Evolutionary conservation across 768 basidiomycete genomes (phyloP).

Genomic region (Boletellus emodensis): DNA sequence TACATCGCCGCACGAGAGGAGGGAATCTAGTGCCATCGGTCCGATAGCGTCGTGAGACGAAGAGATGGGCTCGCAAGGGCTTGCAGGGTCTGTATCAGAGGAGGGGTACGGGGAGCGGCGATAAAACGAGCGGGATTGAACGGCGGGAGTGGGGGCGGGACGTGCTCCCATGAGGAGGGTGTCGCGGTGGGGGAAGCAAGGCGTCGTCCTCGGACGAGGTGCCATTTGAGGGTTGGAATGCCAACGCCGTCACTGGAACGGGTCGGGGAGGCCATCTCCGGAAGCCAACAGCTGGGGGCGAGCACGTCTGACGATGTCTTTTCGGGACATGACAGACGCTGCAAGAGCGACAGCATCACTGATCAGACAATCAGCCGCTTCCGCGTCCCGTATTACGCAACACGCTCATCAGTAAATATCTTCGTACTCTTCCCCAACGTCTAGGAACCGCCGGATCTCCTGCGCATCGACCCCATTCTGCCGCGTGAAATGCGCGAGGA

Average conservation of each 20-base stretch:
- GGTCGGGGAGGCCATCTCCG: constrained; percentile 11
- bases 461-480: constrained; percentile 53
- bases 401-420: constrained; percentile 46
- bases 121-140: neutral
- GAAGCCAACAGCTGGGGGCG: constrained; percentile 6
- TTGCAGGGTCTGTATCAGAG: neutral
- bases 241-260: neutral
- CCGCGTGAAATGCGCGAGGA: constrained; percentile 62
- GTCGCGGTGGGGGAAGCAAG: constrained; percentile 4
- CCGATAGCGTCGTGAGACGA: neutral
- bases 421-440: constrained; percentile 71
- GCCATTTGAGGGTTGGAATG: constrained; percentile 22
- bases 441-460: constrained; percentile 65
- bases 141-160: neutral
- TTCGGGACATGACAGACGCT: constrained; percentile 15
- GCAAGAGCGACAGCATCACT: constrained; percentile 1
- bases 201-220: neutral
- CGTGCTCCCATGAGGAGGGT: neutral
- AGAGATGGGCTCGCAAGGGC: neutral
- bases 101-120: neutral
- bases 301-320: constrained; percentile 15
- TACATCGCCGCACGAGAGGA: constrained; percentile 22
- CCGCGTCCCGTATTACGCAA: constrained; percentile 17
- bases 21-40: constrained; percentile 11
- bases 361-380: constrained; percentile 2